These are phyloP conservation scores for Ceriops tagal DNA, from an alignment of 345 rosid species.

Conservation along the genomic window DNA sequence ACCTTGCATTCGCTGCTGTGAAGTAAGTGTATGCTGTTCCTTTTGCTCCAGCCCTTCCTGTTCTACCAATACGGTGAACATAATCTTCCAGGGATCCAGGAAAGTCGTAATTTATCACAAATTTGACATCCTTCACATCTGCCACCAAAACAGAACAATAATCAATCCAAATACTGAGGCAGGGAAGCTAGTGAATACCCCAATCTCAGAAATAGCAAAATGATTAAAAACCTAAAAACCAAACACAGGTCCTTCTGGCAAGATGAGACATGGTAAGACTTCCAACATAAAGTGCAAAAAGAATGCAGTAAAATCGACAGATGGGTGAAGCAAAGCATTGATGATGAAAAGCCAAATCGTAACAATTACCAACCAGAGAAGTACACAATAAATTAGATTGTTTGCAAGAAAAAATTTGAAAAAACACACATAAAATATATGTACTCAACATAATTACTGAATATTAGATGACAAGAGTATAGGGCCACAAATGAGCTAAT, in stretches of 20 bases:
- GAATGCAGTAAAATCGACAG: not conserved
- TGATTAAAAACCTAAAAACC: not conserved
- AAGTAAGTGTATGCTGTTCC: slow-evolving; percentile 98
- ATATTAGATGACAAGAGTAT: too few species aligned
- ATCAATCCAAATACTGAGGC: not conserved
- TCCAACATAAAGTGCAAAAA: not conserved
- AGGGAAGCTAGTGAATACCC: not conserved
- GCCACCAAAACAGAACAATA: slow-evolving; percentile 27
- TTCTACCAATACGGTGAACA: slow-evolving; percentile 95
- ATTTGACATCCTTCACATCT: slow-evolving; percentile 97
- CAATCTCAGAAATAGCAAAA: too few species aligned
- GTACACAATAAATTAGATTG: too few species aligned
- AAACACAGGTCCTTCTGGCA: not conserved
- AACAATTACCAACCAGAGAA: too few species aligned
- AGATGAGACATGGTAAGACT: not conserved
- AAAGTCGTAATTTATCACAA: slow-evolving; percentile 94
- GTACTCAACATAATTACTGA: too few species aligned
- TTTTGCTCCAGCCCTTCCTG: slow-evolving; percentile 99
- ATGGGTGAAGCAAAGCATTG: too few species aligned
- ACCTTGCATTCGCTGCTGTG: slow-evolving; percentile 94
- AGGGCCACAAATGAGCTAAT: too few species aligned
- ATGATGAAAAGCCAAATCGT: too few species aligned
- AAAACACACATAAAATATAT: too few species aligned
- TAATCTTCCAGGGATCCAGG: slow-evolving; percentile 99
- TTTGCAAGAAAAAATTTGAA: too few species aligned